These are phyloP conservation scores for Nakazawaea ishiwadae DNA, from an alignment of 805 yeast genomes.

Conservation along the genomic window DNA sequence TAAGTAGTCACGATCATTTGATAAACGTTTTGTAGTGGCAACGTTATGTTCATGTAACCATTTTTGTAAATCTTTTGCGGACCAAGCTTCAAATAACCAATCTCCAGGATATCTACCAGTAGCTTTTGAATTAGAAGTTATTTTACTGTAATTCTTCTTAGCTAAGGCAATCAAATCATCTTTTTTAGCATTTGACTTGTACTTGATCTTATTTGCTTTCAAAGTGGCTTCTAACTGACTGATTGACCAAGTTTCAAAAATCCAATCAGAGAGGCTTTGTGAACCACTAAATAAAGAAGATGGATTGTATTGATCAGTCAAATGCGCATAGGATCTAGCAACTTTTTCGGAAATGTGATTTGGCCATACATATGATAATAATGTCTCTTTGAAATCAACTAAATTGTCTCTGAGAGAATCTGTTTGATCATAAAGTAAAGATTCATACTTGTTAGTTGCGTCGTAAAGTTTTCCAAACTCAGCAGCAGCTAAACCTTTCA, in stretches of 20 bases:
- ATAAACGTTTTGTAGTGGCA: conserved; percentile 23
- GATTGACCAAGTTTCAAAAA: conserved; percentile 43
- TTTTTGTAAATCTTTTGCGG: conserved; percentile 37
- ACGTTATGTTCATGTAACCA: conserved; percentile 47
- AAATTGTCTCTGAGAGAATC: conserved; percentile 11
- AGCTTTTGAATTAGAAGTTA: conserved; percentile 29
- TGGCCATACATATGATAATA: conserved; percentile 18
- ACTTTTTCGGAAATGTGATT: conserved; percentile 3
- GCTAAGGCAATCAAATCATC: conserved; percentile 39
- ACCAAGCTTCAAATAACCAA: conserved; percentile 53
- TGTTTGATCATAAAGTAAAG: conserved; percentile 3
- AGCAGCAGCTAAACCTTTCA: conserved; percentile 23
- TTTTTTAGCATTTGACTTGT: conserved; percentile 23
- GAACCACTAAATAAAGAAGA: not conserved
- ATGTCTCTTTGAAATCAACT: conserved; percentile 17
- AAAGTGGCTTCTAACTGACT: conserved; percentile 29
- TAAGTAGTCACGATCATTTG: conserved; percentile 38
- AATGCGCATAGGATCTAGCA: conserved; percentile 6
- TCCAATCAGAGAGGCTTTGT: conserved; percentile 32
- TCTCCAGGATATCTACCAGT: conserved; percentile 46
- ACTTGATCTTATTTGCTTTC: conserved; percentile 26
- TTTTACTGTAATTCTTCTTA: conserved; percentile 33
- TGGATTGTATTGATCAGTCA: conserved; percentile 1
- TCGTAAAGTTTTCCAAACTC: conserved; percentile 23
- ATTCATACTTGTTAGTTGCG: conserved; percentile 7